Evolutionary conservation across 352 stramenopile species (phyloP).

Genomic region (Pythium graminicola): DNA sequence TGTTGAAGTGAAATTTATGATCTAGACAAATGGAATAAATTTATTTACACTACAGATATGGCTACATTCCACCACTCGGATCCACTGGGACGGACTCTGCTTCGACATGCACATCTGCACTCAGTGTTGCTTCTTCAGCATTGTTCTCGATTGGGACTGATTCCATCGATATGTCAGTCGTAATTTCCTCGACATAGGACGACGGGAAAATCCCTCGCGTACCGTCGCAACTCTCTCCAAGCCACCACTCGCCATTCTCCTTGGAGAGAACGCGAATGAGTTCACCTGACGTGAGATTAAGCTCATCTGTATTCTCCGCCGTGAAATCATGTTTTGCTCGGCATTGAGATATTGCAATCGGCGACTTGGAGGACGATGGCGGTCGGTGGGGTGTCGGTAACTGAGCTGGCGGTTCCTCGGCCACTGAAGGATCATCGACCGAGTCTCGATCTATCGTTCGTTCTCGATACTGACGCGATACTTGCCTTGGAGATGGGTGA

Average conservation of each 20-base stretch:
- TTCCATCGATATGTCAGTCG: not conserved
- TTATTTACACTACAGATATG: conserved; percentile 12
- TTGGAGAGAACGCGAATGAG: conserved; percentile 50
- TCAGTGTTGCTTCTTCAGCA: not conserved
- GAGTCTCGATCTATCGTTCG: not conserved
- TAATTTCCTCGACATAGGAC: conserved; percentile 34
- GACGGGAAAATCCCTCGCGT: conserved; percentile 51
- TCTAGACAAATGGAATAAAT: not conserved
- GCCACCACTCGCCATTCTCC: conserved; percentile 48
- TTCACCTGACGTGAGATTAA: conserved; percentile 43
- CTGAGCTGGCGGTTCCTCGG: not conserved
- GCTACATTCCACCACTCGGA: conserved; percentile 24
- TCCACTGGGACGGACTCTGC: too few relatives aligned
- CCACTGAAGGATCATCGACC: not conserved
- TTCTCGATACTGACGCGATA: conserved; percentile 21
- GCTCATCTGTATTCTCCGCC: conserved; percentile 41
- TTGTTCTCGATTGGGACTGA: not conserved
- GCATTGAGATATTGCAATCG: conserved; percentile 12
- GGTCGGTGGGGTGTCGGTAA: not conserved
- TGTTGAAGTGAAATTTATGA: conserved; percentile 14
- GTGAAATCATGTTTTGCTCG: conserved; percentile 34
- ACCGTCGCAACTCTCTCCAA: conserved; percentile 55
- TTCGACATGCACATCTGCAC: not conserved
- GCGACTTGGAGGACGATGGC: not conserved
- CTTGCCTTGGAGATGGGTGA: conserved; percentile 20